phyloP scores from a whole-genome alignment of 495 filamentous ascomycete genomes.

The Penicillium argentinense region DNA sequence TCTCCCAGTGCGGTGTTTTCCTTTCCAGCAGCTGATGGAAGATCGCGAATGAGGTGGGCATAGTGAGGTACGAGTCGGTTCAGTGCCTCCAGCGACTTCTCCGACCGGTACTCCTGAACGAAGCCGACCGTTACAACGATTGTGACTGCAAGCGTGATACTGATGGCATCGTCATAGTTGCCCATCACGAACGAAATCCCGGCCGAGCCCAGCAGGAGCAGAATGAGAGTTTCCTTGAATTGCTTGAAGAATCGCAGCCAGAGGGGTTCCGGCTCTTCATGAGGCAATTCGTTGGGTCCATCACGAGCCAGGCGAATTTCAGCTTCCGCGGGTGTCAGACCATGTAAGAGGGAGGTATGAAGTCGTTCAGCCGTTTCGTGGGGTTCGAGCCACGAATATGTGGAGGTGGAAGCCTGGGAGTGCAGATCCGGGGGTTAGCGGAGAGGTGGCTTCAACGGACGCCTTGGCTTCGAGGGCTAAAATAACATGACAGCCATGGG shows the following conservation, averaged over 20 bases:
- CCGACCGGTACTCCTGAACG: conserved; percentile 94
- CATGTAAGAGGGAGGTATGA: conserved; percentile 77
- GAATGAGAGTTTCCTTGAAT: conserved; percentile 86
- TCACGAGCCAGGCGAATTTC: conserved; percentile 72
- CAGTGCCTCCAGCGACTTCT: conserved; percentile 94
- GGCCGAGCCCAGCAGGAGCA: conserved; percentile 90
- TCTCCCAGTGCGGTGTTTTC: conserved; percentile 27
- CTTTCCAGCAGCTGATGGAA: conserved; percentile 25
- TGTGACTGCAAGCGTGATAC: conserved; percentile 90
- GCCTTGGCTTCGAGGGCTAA: background rate
- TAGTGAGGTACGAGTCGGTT: conserved; percentile 92
- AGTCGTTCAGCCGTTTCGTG: conserved; percentile 77
- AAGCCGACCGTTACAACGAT: conserved; percentile 97
- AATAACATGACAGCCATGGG: too few species aligned
- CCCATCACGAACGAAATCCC: conserved; percentile 88
- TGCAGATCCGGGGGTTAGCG: conserved; percentile 9
- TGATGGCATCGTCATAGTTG: conserved; percentile 93
- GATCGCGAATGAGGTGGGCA: conserved; percentile 80
- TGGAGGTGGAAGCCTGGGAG: conserved; percentile 56
- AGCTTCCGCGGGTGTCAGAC: conserved; percentile 78
- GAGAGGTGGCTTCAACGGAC: background rate
- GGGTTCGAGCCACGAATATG: conserved; percentile 63
- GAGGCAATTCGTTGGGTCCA: conserved; percentile 92
- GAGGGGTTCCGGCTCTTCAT: conserved; percentile 87
- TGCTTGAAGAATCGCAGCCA: conserved; percentile 96